Evolutionary conservation across 225 moss, liverwort and hornwort species (phyloP).

Genomic region (Antitrichia curtipendula): DNA sequence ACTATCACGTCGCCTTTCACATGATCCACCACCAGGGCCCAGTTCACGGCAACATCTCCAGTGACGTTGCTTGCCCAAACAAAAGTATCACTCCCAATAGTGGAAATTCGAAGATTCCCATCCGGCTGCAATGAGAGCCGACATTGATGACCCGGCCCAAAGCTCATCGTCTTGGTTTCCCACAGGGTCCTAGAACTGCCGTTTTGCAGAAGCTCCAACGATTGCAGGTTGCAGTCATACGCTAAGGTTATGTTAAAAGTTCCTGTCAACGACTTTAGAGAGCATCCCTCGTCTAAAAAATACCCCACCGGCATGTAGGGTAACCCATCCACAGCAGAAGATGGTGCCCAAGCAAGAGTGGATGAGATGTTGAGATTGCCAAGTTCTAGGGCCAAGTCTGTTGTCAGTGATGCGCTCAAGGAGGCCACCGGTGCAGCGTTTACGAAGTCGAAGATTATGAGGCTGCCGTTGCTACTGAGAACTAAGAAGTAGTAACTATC

Average conservation of each 20-base stretch:
- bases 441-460: background rate
- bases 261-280: background rate
- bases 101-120: background rate
- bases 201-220: background rate
- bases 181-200: background rate
- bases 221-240: background rate
- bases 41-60: background rate
- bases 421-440: background rate
- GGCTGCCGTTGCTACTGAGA: background rate
- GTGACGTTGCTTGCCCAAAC: slow-evolving; percentile 5
- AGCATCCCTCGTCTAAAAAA: slow-evolving; percentile 6
- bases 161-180: slow-evolving; percentile 1
- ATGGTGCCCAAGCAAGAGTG: background rate
- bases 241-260: background rate
- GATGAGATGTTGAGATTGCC: background rate
- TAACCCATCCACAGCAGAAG: background rate
- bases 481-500: background rate
- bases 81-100: background rate
- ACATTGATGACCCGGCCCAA: background rate
- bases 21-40: background rate
- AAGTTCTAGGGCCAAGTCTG: background rate
- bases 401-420: background rate
- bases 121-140: background rate
- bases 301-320: slow-evolving; percentile 2
- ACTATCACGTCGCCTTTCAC: background rate